Base-by-base conservation (phyloP, 371 early-diverging fungal species). In the Mucor lusitanicus region DNA sequence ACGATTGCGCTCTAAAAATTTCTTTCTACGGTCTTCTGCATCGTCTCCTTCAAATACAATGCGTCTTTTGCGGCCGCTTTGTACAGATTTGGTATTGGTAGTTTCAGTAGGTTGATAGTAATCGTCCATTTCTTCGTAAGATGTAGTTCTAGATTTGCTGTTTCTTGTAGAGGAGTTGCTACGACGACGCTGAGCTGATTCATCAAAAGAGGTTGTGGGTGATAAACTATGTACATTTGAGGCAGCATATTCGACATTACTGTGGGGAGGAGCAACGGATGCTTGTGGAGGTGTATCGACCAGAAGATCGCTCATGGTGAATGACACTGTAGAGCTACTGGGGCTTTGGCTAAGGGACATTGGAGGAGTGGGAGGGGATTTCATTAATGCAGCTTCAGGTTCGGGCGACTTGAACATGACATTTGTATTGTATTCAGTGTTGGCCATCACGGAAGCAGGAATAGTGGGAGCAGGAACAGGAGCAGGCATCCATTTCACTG, bases 1-100 rank as follows among this genome's bases (percentile, higher is more conserved):
- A 42, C 91, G 80, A 68, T 90, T 90, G 33, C 89, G 73, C 77
- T 90, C 91, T 59, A 90, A 70, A 25, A 90, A 85, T 40, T 77
- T 78, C 35, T 74, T 68, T 58, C 73, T 64, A 2, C 71, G 69
- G 39, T 77, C 76, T 55, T 78, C 75, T 8, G 70, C 71, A 54
- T 75, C 79, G 28, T 74, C 75, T 27, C 74, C 74, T 65, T 77
- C 78, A 66, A 77, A 74, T 28, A 72, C 64, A 55, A 75, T 72
- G 13, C 74, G 72, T 59, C 78, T 60, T 40, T 74, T 74, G 39
- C 78, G 67, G 6, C 78, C 75, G n/a, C 71, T 64, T 54, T 63
- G 63, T 8, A 28, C 40, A 39, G 21, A 53, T 53, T 53, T 53
- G 12, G 53, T 15, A 21, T 27, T 53, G 2, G 9, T 53, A 6